phyloP scores from a whole-genome alignment of 2,329 filamentous ascomycete genomes.

The Phialophora macrospora region DNA sequence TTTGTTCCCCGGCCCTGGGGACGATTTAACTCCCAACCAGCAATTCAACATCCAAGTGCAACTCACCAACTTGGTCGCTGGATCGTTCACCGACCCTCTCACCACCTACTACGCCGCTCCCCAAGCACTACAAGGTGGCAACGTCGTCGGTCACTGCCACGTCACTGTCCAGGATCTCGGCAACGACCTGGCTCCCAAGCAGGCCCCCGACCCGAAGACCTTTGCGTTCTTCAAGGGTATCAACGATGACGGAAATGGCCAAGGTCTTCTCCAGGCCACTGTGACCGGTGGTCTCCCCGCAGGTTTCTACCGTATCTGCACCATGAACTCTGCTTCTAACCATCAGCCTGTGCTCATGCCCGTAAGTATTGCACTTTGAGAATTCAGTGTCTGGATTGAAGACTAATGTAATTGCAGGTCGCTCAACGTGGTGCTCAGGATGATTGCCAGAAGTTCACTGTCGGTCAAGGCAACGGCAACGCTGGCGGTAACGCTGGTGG shows the following conservation, averaged over 20 bases:
- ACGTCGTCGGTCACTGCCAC: constrained; percentile 47
- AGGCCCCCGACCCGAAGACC: constrained; percentile 48
- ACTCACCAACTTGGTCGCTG: constrained; percentile 57
- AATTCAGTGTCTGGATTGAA: neutral
- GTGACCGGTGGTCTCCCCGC: constrained; percentile 64
- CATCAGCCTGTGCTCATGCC: constrained; percentile 67
- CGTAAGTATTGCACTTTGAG: constrained; percentile 28
- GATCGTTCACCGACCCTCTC: constrained; percentile 60
- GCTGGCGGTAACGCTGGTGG: constrained; percentile 53
- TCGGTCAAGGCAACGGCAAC: constrained; percentile 57
- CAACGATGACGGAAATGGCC: constrained; percentile 62
- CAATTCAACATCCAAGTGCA: constrained; percentile 57
- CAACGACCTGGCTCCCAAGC: constrained; percentile 44
- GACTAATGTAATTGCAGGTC: constrained; percentile 44
- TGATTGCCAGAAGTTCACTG: constrained; percentile 66
- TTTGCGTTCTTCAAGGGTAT: constrained; percentile 66
- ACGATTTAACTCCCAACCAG: constrained; percentile 50
- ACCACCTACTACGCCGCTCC: constrained; percentile 62
- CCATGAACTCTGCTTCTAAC: constrained; percentile 67
- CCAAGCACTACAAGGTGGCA: constrained; percentile 53
- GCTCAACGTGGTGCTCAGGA: constrained; percentile 70
- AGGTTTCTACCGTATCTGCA: constrained; percentile 69
- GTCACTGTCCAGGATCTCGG: constrained; percentile 59
- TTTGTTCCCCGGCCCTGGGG: constrained; percentile 51
- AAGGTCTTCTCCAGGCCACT: constrained; percentile 59